Conservation (phyloP, 2,329 filamentous ascomycete genomes). For the Epichloe festucae region DNA sequence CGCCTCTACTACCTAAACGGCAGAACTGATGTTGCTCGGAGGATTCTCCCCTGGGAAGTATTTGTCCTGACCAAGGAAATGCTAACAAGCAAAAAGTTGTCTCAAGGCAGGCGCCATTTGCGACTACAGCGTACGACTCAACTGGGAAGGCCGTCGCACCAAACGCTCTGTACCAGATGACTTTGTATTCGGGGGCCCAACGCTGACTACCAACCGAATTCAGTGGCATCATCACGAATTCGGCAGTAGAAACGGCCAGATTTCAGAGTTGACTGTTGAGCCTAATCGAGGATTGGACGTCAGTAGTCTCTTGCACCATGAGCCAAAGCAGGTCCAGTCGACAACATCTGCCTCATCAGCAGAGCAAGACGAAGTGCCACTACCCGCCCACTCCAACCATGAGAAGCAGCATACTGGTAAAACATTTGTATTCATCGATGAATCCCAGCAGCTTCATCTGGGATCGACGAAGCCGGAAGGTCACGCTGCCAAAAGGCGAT, state of each 20-base stretch:
- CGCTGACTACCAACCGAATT: background rate
- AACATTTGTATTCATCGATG: slow-evolving; percentile 2
- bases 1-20: background rate
- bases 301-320: background rate
- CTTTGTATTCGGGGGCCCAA: background rate
- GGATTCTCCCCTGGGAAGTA: too few relatives aligned
- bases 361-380: background rate
- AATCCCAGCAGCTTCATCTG: background rate
- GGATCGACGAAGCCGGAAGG: background rate
- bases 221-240: slow-evolving; percentile 1
- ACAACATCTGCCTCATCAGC: background rate
- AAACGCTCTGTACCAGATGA: slow-evolving; percentile 7
- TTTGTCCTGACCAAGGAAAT: background rate
- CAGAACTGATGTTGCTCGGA: background rate
- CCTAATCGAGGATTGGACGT: background rate
- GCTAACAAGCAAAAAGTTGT: slow-evolving; percentile 31
- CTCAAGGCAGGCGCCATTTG: slow-evolving; percentile 58
- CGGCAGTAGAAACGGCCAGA: background rate
- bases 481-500: background rate
- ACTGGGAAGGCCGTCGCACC: slow-evolving; percentile 56
- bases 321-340: background rate
- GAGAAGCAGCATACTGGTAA: background rate
- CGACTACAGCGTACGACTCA: slow-evolving; percentile 70
- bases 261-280: background rate
- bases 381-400: background rate